These are phyloP conservation scores for Nemania diffusa DNA, from an alignment of 2,329 filamentous ascomycete genomes.

Conservation along the genomic window DNA sequence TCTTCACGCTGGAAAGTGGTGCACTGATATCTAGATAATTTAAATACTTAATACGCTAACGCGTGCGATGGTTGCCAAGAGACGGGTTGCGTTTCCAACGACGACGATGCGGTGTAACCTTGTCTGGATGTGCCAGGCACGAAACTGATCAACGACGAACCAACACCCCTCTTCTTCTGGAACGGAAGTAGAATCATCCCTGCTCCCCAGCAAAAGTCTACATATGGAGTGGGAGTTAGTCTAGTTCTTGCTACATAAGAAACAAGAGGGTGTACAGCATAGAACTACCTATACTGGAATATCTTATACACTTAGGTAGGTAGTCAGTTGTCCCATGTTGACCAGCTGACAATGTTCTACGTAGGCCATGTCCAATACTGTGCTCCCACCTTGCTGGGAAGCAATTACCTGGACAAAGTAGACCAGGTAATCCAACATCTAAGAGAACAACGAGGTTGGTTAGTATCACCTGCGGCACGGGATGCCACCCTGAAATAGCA, in stretches of 20 bases:
- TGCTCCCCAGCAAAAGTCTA: conserved; percentile 9
- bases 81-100: conserved; percentile 23
- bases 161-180: conserved; percentile 36
- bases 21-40: conserved; percentile 13
- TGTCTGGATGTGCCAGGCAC: conserved; percentile 29
- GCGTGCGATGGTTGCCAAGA: conserved; percentile 25
- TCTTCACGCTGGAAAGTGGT: neutral
- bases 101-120: conserved; percentile 33
- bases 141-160: conserved; percentile 31
- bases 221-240: conserved; percentile 15
- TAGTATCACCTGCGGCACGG: conserved; percentile 28
- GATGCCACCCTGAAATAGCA: conserved; percentile 36
- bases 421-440: conserved; percentile 23
- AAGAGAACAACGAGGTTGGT: conserved; percentile 29
- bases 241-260: conserved; percentile 12
- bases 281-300: conserved; percentile 22
- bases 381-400: conserved; percentile 42
- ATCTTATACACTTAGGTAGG: neutral
- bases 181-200: conserved; percentile 33
- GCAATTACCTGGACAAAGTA: conserved; percentile 33
- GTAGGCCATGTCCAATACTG: conserved; percentile 39
- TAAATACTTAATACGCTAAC: conserved; percentile 4
- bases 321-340: conserved; percentile 5
- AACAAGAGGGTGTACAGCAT: conserved; percentile 38
- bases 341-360: conserved; percentile 37